Evolutionary conservation across 163 green algal species (phyloP).

Genomic region (Volvox carteri): DNA sequence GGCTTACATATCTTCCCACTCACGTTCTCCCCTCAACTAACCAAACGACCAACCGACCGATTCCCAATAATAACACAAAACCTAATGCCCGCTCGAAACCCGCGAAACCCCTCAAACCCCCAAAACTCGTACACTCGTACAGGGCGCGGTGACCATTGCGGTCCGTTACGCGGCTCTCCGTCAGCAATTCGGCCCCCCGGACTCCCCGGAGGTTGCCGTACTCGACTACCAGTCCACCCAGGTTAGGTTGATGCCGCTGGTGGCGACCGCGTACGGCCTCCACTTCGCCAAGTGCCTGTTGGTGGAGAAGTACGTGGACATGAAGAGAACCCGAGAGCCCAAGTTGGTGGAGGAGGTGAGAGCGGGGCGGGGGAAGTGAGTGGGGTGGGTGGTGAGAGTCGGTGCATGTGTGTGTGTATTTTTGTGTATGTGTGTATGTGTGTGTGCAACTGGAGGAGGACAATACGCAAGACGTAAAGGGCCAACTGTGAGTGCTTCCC

Average conservation of each 20-base stretch:
- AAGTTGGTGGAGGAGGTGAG: slow-evolving; percentile 86
- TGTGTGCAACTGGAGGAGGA: too few relatives aligned
- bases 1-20: too few relatives aligned
- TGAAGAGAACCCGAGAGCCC: slow-evolving; percentile 86
- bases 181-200: slow-evolving; percentile 91
- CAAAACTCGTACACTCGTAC: not conserved
- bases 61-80: too few relatives aligned
- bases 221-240: slow-evolving; percentile 92
- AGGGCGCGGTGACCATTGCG: slow-evolving; percentile 85
- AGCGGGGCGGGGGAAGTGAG: not conserved
- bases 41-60: too few relatives aligned
- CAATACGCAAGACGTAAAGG: too few relatives aligned
- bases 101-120: too few relatives aligned
- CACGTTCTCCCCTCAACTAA: too few relatives aligned
- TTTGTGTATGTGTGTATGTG: not conserved
- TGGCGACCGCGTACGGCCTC: slow-evolving; percentile 86
- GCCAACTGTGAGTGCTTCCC: too few relatives aligned
- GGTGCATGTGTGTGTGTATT: not conserved
- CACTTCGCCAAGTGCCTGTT: slow-evolving; percentile 78
- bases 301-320: slow-evolving; percentile 84
- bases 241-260: slow-evolving; percentile 79
- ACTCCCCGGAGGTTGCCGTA: slow-evolving; percentile 81
- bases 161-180: slow-evolving; percentile 86
- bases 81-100: too few relatives aligned
- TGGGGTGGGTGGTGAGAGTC: not conserved